phyloP scores from a whole-genome alignment of 768 basidiomycete genomes.

The Tremella mesenterica region DNA sequence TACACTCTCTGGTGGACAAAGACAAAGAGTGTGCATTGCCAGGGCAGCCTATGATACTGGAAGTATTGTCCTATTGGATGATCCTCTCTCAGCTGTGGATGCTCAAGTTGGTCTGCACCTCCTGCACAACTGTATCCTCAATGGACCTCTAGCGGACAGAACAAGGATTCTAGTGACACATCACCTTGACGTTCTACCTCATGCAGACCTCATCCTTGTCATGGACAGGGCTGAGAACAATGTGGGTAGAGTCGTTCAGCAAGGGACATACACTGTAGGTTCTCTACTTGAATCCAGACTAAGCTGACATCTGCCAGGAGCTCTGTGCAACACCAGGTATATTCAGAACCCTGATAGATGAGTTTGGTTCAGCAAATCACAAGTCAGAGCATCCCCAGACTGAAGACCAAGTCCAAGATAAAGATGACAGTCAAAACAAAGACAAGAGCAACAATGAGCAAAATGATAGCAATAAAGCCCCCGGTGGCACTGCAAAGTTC shows the following conservation, averaged over 20 bases:
- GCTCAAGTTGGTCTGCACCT: conserved; percentile 64
- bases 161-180: conserved; percentile 55
- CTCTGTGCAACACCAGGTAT: conserved; percentile 15
- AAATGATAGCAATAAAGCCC: conserved; percentile 18
- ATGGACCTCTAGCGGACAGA: conserved; percentile 48
- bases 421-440: conserved; percentile 10
- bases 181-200: conserved; percentile 37
- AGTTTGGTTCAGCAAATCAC: conserved; percentile 52
- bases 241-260: conserved; percentile 50
- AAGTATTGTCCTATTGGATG: conserved; percentile 40
- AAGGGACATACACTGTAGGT: conserved; percentile 52
- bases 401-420: not conserved
- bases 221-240: conserved; percentile 23
- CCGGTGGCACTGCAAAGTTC: conserved; percentile 24
- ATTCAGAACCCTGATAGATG: conserved; percentile 37
- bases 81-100: conserved; percentile 62
- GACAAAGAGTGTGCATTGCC: conserved; percentile 35
- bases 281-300: not conserved
- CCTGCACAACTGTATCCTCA: conserved; percentile 54
- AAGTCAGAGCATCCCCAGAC: not conserved
- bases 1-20: conserved; percentile 42
- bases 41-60: conserved; percentile 29
- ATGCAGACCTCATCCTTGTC: conserved; percentile 38
- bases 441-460: too few relatives aligned
- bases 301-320: conserved; percentile 42